Evolutionary conservation across 495 filamentous ascomycete genomes (phyloP), one percentile per base, ranked within the genome.

Genomic region (Usnea hakonensis): DNA sequence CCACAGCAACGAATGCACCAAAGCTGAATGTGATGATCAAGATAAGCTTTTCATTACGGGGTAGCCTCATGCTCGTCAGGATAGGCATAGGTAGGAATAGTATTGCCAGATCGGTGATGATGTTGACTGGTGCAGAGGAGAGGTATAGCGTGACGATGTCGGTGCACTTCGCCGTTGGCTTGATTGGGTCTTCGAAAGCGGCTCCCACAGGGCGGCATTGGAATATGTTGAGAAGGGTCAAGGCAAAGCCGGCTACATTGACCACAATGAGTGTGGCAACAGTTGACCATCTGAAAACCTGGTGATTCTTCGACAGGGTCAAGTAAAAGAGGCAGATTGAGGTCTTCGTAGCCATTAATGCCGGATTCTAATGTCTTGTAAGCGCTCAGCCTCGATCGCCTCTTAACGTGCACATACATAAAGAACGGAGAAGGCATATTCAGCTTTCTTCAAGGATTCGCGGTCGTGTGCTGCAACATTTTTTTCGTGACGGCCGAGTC

Each of bases 311-410:
- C 9, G 90, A 87, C 56, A 96, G 75, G 37, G 87, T 85, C 35
- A 95, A 80, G 75, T 90, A 96, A 71, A 95, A 96, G 62, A 92
- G 74, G 55, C 96, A 81, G 65, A 97, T 90, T n/a, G 90, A 93
- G 6, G 90, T 90, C 75, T 96, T 97, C 55, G 90, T 86, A 1
- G 84, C 82, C 87, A 90, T 90, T 58, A 96, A 80, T 6, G 90
- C 87, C 16, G 93, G 91, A 70, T 96, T 95, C 90, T 96, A 64
- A 28, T 43, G 14, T n/a, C 13, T 35, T 50, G 46, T 73, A 52
- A 72, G 62, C 66, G 38, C 54, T 43, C 43, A 52, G n/a, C 9
- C 30, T 50, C 17, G 17, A 46, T n/a, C 28, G 36, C 21, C 14
- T 26, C 28, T 21, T 21, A 37, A 23, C 52, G 23, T 30, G 36